Evolutionary conservation across 1,284 basidiomycete species (phyloP).

Genomic region (Rhodotorula mucilaginosa): DNA sequence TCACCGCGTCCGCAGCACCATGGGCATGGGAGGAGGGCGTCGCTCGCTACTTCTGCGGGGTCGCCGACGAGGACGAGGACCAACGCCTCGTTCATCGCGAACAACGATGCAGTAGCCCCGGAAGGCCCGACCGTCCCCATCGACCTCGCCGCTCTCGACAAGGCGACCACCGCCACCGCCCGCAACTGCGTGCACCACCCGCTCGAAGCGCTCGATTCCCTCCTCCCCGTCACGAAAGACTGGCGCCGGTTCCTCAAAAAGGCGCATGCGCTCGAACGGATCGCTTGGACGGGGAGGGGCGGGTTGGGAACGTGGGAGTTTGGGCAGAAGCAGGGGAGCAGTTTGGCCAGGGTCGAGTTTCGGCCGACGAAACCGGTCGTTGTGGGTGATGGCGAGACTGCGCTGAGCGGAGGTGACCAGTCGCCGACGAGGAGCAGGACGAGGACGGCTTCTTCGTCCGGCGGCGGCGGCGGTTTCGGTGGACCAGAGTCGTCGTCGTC

Average conservation of each 20-base stretch:
- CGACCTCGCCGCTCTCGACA: neutral
- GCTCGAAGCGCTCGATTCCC: constrained; percentile 6
- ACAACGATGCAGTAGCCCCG: no score
- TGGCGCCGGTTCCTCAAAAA: constrained; percentile 40
- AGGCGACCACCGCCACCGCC: neutral
- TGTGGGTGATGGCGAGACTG: neutral
- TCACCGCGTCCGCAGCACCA: no score
- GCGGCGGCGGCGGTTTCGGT: neutral
- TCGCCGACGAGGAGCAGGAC: neutral
- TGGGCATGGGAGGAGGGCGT: no score
- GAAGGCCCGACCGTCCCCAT: neutral
- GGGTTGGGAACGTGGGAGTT: constrained; percentile 34
- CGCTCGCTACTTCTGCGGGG: no score
- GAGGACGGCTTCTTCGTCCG: neutral
- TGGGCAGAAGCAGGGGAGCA: neutral
- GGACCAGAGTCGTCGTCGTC: no score
- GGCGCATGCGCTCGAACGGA: constrained; percentile 19
- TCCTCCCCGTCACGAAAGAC: constrained; percentile 23
- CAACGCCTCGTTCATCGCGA: no score
- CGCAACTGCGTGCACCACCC: neutral
- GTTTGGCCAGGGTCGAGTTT: constrained; percentile 24
- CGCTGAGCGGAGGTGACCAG: neutral
- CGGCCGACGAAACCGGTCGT: constrained; percentile 17
- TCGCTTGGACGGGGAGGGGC: constrained; percentile 31
- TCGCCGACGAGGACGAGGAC: no score